These are phyloP conservation scores for Gossypium arboreum DNA, from an alignment of 345 rosid genomes.

Conservation along the genomic window DNA sequence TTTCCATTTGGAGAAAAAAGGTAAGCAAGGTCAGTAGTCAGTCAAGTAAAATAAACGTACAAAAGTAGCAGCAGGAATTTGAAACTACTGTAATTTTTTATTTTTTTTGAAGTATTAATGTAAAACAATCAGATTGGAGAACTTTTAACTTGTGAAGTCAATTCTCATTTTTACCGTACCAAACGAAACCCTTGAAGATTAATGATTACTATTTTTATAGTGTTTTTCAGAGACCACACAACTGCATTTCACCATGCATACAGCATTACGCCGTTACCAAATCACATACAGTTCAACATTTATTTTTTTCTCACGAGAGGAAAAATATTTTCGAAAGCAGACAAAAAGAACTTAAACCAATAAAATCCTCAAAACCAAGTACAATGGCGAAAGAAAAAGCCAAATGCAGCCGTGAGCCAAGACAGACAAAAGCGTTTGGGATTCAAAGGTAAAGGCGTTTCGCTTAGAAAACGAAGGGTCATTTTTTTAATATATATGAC, in stretches of 20 bases:
- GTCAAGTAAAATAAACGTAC: neutral
- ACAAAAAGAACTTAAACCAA: neutral
- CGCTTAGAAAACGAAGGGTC: no score
- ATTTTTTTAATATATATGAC: no score
- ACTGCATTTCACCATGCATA: neutral
- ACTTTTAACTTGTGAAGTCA: neutral
- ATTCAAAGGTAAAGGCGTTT: neutral
- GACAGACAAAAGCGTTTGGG: neutral
- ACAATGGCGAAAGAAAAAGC: neutral
- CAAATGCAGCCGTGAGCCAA: neutral
- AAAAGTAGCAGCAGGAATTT: neutral
- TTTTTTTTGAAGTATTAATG: neutral
- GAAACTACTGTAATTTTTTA: neutral
- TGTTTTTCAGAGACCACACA: neutral
- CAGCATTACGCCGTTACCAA: neutral
- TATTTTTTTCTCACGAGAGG: no score
- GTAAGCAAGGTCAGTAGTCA: neutral
- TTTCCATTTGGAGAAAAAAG: neutral
- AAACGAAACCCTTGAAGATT: conserved; percentile 3
- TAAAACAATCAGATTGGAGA: neutral
- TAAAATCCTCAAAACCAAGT: neutral
- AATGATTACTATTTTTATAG: neutral
- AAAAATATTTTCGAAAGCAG: neutral
- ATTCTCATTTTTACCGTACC: neutral
- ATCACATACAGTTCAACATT: neutral